Evolutionary conservation across 495 filamentous ascomycete genomes (phyloP).

Genomic region (Annulohypoxylon moriforme): DNA sequence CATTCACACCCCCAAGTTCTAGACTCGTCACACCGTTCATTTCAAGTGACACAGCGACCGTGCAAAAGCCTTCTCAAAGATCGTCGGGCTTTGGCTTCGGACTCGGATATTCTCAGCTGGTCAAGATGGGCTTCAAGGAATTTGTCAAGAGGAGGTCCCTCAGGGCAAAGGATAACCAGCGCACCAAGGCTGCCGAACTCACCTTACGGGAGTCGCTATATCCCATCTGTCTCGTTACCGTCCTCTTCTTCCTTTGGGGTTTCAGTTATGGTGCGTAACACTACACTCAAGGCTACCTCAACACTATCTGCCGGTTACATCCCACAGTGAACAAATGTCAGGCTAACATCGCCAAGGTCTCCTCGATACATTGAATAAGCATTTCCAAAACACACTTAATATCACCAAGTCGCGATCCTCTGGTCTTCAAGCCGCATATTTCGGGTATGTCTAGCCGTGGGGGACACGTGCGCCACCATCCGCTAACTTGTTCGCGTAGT

Average conservation of each 20-base stretch:
- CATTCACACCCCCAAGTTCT: conserved; percentile 12
- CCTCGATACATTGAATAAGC: conserved; percentile 64
- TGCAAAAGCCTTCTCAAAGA: conserved; percentile 55
- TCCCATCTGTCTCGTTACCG: conserved; percentile 66
- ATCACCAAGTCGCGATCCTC: conserved; percentile 50
- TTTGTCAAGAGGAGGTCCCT: conserved; percentile 53
- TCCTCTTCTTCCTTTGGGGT: conserved; percentile 88
- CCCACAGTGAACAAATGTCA: background rate
- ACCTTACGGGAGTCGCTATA: conserved; percentile 69
- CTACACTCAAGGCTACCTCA: background rate
- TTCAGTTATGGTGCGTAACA: conserved; percentile 71
- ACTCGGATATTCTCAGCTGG: conserved; percentile 7
- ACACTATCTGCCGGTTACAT: background rate
- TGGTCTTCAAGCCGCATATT: conserved; percentile 54
- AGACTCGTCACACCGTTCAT: conserved; percentile 15
- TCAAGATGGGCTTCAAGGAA: conserved; percentile 48
- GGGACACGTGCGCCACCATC: background rate
- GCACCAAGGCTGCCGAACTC: conserved; percentile 66
- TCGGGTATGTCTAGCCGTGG: conserved; percentile 42
- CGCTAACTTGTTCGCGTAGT: conserved; percentile 39
- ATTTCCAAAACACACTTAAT: conserved; percentile 54
- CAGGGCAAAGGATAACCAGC: conserved; percentile 57
- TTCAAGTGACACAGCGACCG: conserved; percentile 1
- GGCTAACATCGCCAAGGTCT: conserved; percentile 54
- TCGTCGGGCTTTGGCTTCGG: conserved; percentile 38